Percentiles rank a stretch among this genome's conserved stretches.
Conservation (phyloP, 2,329 filamentous ascomycete genomes). For the Phialocephala sp. region DNA sequence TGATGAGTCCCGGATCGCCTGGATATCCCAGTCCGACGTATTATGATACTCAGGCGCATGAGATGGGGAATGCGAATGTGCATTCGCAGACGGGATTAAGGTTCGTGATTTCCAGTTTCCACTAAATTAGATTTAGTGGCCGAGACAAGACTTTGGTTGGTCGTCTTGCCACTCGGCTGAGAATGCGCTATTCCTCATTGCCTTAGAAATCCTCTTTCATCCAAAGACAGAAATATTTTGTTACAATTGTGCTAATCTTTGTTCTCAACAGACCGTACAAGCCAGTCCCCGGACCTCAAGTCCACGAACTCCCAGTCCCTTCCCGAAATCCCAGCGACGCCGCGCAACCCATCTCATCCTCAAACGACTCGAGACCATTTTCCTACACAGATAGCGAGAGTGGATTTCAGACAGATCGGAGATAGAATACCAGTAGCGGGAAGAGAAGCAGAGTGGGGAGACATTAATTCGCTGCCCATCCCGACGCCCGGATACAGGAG, state of each 20-base stretch:
- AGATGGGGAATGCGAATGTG: conserved; percentile 23
- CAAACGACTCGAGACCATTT: conserved; percentile 22
- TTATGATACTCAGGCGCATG: conserved; percentile 20
- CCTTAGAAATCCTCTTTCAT: too few relatives aligned
- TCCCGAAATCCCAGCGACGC: conserved; percentile 17
- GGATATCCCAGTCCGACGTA: conserved; percentile 27
- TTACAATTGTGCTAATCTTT: neutral
- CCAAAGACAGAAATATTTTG: too few relatives aligned
- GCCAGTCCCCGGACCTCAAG: conserved; percentile 11
- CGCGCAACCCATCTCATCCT: neutral
- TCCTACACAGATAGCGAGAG: conserved; percentile 30
- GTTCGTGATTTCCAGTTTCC: conserved; percentile 16
- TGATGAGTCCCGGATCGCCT: conserved; percentile 21
- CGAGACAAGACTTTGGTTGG: neutral
- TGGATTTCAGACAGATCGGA: conserved; percentile 14
- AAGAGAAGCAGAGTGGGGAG: too few relatives aligned
- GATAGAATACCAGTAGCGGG: neutral
- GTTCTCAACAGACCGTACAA: conserved; percentile 20
- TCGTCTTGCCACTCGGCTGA: neutral
- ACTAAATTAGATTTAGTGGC: conserved; percentile 1
- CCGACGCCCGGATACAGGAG: neutral
- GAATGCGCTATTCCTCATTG: neutral
- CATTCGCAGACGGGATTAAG: conserved; percentile 15
- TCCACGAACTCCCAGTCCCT: conserved; percentile 19
- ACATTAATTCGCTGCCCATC: neutral